Percentiles rank a stretch among this genome's conserved stretches.
phyloP scores from a whole-genome alignment of 768 basidiomycete species.

The Cystofilobasidium capitatum region DNA sequence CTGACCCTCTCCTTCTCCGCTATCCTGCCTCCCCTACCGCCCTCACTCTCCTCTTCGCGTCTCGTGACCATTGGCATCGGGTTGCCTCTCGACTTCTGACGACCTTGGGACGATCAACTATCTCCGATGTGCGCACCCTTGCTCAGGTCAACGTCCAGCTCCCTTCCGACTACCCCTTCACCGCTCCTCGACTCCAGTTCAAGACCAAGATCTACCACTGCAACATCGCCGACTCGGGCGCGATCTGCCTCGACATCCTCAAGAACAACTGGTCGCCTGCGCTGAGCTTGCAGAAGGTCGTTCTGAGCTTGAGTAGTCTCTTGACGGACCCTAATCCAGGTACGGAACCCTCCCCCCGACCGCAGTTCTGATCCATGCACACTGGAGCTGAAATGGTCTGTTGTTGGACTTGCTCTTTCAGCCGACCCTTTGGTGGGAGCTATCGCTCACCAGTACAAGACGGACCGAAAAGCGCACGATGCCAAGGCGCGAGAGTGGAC shows the following conservation, averaged over 20 bases:
- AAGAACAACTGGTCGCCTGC: conserved; percentile 94
- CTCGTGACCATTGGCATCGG: no score
- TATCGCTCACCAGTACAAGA: conserved; percentile 60
- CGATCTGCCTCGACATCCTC: conserved; percentile 79
- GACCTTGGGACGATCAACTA: no score
- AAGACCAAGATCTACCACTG: conserved; percentile 24
- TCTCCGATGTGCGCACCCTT: no score
- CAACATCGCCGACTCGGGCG: conserved; percentile 31
- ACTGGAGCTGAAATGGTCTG: no score
- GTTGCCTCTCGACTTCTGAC: no score
- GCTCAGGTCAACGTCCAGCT: conserved; percentile 53
- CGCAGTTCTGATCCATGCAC: no score
- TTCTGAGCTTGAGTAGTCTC: conserved; percentile 83
- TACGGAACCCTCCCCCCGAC: conserved; percentile 43
- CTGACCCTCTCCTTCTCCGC: neutral
- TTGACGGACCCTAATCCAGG: conserved; percentile 90
- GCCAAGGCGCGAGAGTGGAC: conserved; percentile 70
- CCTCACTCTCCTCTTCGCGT: neutral
- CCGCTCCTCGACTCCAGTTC: conserved; percentile 28
- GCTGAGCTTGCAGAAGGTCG: conserved; percentile 83
- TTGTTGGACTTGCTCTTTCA: conserved; percentile 45
- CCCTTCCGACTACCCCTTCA: conserved; percentile 59
- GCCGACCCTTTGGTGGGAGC: conserved; percentile 48
- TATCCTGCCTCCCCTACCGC: neutral
- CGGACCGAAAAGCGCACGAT: conserved; percentile 63